Base-by-base conservation (phyloP, 331 rosid genomes). In the Arachis monticola region DNA sequence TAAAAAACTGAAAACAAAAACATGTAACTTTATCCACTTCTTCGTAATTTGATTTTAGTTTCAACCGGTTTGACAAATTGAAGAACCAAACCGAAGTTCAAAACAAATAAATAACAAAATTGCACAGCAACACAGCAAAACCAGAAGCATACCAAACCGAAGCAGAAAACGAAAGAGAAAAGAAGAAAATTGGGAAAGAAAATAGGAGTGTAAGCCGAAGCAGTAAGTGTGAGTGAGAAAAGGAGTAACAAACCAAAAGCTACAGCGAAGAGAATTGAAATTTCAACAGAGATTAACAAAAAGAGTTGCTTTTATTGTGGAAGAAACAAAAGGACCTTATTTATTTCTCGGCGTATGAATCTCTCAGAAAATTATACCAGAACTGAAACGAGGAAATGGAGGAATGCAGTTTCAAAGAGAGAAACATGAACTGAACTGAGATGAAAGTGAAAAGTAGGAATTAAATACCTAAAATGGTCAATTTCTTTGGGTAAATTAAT, bases 301-400 rank as follows among this genome's bases (percentile, higher is more conserved):
- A 59, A 27, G 68, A 3, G 53, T 57, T 57, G 70, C 22, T 6
- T 56, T 57, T 14, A 64, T 42, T 63, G 72, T 55, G 46, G 52
- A 64, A 48, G 74, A 64, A 75, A 64, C 45, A 70, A 81, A 51
- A 12, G 17, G 6, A 51, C 57, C 57, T 51, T 12, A 52, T 69
- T 17, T 17, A 17, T 81, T 61, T 13, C 55, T 13, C n/a, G 7
- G 53, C 13, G 53, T 51, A 71, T 11, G 61, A 82, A 72, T 67
- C 58, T 67, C 17, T 7, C 67, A 67, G 47, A 51, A 60, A 50
- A 9, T 6, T 1, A 53, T 13, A 42, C 13, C 22, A 17, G 22
- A 17, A 17, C 22, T 17, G 22, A 0, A 7, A 8, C 59, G 22
- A 41, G 6, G 2, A 53, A 53, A 53, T 38, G 1, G 59, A 38